Base-by-base conservation (phyloP, 1,284 basidiomycete species). In the Ganoderma sinense region DNA sequence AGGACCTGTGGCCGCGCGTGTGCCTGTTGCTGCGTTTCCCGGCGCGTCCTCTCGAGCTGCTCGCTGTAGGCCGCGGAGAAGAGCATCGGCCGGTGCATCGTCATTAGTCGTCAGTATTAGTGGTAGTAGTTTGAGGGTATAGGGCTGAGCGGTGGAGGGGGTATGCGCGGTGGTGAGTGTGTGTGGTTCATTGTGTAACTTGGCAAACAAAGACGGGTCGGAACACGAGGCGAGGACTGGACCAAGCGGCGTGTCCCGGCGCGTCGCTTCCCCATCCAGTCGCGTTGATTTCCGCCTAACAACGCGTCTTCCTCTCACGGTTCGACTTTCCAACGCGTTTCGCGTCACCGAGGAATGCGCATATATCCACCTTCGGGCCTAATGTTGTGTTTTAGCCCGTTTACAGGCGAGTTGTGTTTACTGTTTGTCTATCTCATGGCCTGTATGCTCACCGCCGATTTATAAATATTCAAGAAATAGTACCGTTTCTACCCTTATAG, bases 61-160 rank as follows among this genome's bases (percentile, higher is more conserved):
- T 69, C 70, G 67, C 67, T 69, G 61, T 70, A 67, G 26, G 73
- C 73, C n/a, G 73, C 73, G 66, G 73, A 74, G 66, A 74, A 74
- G 63, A 74, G 59, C 40, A 74, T 36, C 14, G 70, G 69, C 36
- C 65, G 66, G 51, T 62, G 60, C 67, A 62, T 70, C 41, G 68
- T 62, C 39, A 33, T 61, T 29, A 58, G 59, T 29, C 65, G 65
- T 71, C 64, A 56, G 10, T 48, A 48, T 48, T 23, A 48, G 63
- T 33, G 29, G 62, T 41, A 53, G 65, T 41, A n/a, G 43, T 45
- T 62, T 60, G 45, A 48, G 68, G 66, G 51, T 43, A 48, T 26
- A 29, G 59, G 36, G 67, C 45, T 56, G 31, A 51, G 51, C 67
- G 56, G 67, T 43, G 69, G 65, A 67, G 67, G 53, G 53, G 67